Conservation (phyloP, 1,284 basidiomycete genomes). For the Ganoderma boninense region DNA sequence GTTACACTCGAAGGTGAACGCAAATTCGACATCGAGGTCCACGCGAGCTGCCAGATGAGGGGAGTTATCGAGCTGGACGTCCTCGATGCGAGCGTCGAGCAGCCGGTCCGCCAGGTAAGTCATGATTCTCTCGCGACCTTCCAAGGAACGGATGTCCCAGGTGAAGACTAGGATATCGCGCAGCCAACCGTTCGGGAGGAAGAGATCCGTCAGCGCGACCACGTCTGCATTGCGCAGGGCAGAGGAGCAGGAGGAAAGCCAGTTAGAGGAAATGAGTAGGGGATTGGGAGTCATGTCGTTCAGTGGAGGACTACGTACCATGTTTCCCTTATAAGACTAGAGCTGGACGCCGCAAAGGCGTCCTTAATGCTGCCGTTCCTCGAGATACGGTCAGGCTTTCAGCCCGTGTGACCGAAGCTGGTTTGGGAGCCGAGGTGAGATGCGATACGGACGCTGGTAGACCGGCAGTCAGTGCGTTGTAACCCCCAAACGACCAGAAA, state of each 20-base stretch:
- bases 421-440: background rate
- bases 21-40: constrained; percentile 33
- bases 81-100: constrained; percentile 32
- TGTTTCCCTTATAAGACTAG: background rate
- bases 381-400: background rate
- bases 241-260: constrained; percentile 53
- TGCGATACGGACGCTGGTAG: background rate
- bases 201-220: constrained; percentile 43
- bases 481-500: background rate
- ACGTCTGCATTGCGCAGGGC: constrained; percentile 46
- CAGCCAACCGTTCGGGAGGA: constrained; percentile 57
- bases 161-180: constrained; percentile 67
- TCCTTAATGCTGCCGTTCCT: too few species aligned
- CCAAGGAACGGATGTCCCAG: constrained; percentile 69
- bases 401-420: background rate
- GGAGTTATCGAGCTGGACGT: constrained; percentile 42
- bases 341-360: background rate
- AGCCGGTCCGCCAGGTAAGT: constrained; percentile 51
- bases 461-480: too few species aligned
- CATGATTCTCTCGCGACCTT: constrained; percentile 48
- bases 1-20: constrained; percentile 52
- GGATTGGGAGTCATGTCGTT: constrained; percentile 16
- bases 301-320: background rate
- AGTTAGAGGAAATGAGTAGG: constrained; percentile 46
- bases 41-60: constrained; percentile 38